A percentile compares a stretch with the other conserved stretches of the same genome.
Evolutionary conservation across 2,329 filamentous ascomycete species (phyloP).

Genomic region (Proliferodiscus dingleyae): DNA sequence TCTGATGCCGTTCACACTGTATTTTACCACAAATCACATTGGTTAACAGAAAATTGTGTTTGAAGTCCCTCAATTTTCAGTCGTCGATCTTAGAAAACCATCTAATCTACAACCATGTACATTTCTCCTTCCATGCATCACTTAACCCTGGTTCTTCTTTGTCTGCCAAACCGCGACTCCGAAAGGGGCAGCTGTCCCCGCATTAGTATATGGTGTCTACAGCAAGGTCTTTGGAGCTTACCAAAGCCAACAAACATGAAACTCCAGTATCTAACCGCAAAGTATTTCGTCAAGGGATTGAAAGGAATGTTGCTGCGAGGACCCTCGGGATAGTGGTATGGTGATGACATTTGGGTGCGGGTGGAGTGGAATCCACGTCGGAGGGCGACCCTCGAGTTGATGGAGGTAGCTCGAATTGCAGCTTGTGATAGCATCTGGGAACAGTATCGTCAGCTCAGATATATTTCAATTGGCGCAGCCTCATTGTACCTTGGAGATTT

Average conservation of each 20-base stretch:
- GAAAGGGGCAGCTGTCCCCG: conserved; percentile 47
- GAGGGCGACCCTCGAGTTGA: conserved; percentile 61
- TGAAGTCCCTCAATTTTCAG: conserved; percentile 4
- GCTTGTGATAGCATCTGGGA: conserved; percentile 77
- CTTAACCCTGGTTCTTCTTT: conserved; percentile 33
- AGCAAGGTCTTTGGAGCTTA: conserved; percentile 35
- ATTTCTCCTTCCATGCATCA: not conserved
- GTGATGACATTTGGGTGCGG: conserved; percentile 76
- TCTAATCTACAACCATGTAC: conserved; percentile 15
- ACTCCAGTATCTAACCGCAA: conserved; percentile 75
- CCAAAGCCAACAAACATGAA: conserved; percentile 54
- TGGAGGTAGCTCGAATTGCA: conserved; percentile 52
- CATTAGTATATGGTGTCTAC: conserved; percentile 18
- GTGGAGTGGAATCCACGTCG: conserved; percentile 94
- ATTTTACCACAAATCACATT: too few species aligned
- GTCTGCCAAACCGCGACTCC: conserved; percentile 48
- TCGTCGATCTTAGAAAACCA: conserved; percentile 8
- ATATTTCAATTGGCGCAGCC: conserved; percentile 36
- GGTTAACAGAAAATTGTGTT: not conserved
- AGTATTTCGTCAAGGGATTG: conserved; percentile 87
- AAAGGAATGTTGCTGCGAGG: conserved; percentile 94
- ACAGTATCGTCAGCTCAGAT: conserved; percentile 10
- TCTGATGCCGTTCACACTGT: too few species aligned
- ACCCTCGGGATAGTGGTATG: conserved; percentile 98
- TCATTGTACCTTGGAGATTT: conserved; percentile 22